Percentiles rank a stretch among this genome's conserved stretches.
Evolutionary conservation across 2,329 filamentous ascomycete species (phyloP).

Genomic region (Exophiala alcalophila): DNA sequence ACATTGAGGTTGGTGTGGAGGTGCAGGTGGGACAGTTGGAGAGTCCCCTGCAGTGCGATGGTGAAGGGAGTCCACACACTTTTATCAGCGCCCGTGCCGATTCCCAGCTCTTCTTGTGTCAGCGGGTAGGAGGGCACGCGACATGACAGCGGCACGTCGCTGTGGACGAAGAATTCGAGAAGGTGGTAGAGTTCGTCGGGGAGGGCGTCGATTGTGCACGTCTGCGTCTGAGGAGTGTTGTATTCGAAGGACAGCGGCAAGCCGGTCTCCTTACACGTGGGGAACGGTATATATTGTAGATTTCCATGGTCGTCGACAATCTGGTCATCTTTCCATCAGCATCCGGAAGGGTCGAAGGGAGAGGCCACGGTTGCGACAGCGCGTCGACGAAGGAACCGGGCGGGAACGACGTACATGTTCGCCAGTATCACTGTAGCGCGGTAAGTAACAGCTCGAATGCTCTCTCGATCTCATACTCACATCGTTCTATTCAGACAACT

Average conservation of each 20-base stretch:
- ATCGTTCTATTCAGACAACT: conserved; percentile 72
- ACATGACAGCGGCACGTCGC: conserved; percentile 88
- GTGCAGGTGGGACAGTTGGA: conserved; percentile 87
- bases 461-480: conserved; percentile 47
- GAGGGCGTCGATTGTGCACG: conserved; percentile 51
- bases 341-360: conserved; percentile 2
- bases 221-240: conserved; percentile 65
- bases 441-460: conserved; percentile 3
- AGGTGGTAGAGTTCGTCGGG: conserved; percentile 56
- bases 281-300: conserved; percentile 89
- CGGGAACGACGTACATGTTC: conserved; percentile 60
- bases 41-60: conserved; percentile 81
- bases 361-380: conserved; percentile 8
- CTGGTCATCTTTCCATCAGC: conserved; percentile 32
- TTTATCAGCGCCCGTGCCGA: conserved; percentile 33
- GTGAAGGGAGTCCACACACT: conserved; percentile 73
- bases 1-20: conserved; percentile 88
- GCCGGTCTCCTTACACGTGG: conserved; percentile 81
- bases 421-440: conserved; percentile 68
- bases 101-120: conserved; percentile 28
- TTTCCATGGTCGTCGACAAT: conserved; percentile 77
- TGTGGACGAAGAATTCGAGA: conserved; percentile 89
- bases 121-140: conserved; percentile 78
- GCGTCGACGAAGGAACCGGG: too few species aligned
- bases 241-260: conserved; percentile 78